Evolutionary conservation across 208 protist genomes (phyloP).

Genomic region (Lotmaria passim): DNA sequence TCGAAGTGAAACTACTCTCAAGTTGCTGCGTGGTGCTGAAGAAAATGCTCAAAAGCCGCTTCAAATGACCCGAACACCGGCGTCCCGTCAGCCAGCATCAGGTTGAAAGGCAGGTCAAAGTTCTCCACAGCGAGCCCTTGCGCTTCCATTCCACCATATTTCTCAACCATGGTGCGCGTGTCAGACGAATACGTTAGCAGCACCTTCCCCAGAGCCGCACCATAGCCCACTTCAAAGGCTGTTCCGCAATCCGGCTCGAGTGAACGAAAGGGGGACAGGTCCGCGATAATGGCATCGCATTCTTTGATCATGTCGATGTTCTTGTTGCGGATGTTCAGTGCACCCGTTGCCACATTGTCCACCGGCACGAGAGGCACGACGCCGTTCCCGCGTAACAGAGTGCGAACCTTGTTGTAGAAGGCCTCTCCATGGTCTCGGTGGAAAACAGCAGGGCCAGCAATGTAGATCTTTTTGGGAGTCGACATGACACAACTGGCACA

Average conservation of each 20-base stretch:
- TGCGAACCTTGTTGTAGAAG: conserved; percentile 63
- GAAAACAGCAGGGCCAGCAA: conserved; percentile 84
- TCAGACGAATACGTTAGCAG: conserved; percentile 71
- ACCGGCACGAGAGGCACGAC: conserved; percentile 66
- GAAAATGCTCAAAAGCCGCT: conserved; percentile 61
- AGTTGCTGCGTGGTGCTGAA: conserved; percentile 9
- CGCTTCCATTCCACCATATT: conserved; percentile 62
- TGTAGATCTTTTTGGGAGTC: conserved; percentile 68
- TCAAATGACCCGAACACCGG: conserved; percentile 73
- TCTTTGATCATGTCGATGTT: conserved; percentile 80
- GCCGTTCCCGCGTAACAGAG: conserved; percentile 36
- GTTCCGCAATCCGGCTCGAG: conserved; percentile 81
- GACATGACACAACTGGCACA: conserved; percentile 2
- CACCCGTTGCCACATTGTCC: conserved; percentile 51
- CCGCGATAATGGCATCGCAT: conserved; percentile 83
- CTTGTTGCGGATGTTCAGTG: conserved; percentile 65
- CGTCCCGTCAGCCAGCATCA: conserved; percentile 74
- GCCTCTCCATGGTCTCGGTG: conserved; percentile 57
- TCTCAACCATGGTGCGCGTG: conserved; percentile 56
- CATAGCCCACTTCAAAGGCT: conserved; percentile 87
- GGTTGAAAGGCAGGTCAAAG: conserved; percentile 81
- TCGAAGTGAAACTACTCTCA: too few relatives aligned
- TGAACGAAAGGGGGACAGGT: conserved; percentile 83
- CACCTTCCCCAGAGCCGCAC: conserved; percentile 64
- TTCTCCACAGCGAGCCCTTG: conserved; percentile 62